Evolutionary conservation across 108 stramenopile genomes (phyloP).

Genomic region (Skeletonema costatum): DNA sequence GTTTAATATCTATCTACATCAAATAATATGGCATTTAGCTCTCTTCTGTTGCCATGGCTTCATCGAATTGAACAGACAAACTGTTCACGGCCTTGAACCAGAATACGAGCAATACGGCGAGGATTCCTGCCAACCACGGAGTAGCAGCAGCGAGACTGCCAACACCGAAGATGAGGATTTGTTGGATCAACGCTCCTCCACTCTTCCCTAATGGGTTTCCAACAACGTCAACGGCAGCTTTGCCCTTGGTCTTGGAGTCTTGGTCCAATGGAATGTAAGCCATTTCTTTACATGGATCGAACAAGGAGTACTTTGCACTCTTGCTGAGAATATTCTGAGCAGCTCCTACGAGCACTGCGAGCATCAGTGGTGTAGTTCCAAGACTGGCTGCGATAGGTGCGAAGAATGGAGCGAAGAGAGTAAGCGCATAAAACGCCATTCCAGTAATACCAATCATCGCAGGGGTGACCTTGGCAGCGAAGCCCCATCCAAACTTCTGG

Average conservation of each 20-base stretch:
- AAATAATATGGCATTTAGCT: neutral
- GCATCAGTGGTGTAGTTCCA: conserved; percentile 94
- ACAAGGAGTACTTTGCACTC: conserved; percentile 94
- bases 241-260: conserved; percentile 98
- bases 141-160: conserved; percentile 91
- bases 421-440: conserved; percentile 89
- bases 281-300: conserved; percentile 99
- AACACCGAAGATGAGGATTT: conserved; percentile 87
- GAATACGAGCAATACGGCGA: conserved; percentile 66
- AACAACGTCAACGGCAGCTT: conserved; percentile 98
- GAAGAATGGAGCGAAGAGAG: conserved; percentile 78
- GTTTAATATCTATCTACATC: neutral
- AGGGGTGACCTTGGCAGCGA: conserved; percentile 94
- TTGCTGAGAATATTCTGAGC: conserved; percentile 96
- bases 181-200: conserved; percentile 96
- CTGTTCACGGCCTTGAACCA: conserved; percentile 84
- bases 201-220: conserved; percentile 97
- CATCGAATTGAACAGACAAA: conserved; percentile 81
- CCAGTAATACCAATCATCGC: conserved; percentile 95
- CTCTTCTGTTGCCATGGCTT: conserved; percentile 65
- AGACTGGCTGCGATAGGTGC: conserved; percentile 66
- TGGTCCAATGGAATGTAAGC: conserved; percentile 98
- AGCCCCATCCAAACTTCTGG: conserved; percentile 93
- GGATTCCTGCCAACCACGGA: conserved; percentile 83
- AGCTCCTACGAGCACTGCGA: conserved; percentile 95